Evolutionary conservation across 345 rosid species (phyloP), one percentile per base, ranked within the genome.

Genomic region (Punica granatum): DNA sequence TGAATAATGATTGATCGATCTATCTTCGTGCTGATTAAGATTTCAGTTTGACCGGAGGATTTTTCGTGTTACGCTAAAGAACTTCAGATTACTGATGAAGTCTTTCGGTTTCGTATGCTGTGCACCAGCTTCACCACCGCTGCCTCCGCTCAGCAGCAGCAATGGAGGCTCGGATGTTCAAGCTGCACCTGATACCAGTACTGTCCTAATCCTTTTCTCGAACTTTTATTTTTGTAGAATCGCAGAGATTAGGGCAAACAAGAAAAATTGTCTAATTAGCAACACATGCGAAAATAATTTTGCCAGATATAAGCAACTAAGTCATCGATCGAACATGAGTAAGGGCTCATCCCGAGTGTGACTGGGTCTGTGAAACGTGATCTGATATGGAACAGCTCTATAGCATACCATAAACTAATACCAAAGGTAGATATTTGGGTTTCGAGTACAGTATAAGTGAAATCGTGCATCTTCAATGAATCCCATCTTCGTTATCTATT

Each of bases 91-190:
- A 25, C 18, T 56, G 30, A 56, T 11, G 15, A 26, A 2, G 25
- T 56, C 33, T 54, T 53, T 8, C 31, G 21, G 6, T 30, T 30
- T 41, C 11, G 3, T 60, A 10, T 31, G 34, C 19, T 60, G 10
- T 60, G 36, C 53, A 28, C 23, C 58, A 65, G 72, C 58, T 60
- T 69, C 62, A 44, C 67, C 69, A 0, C 69, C 74, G 0, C 66
- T 70, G 63, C 73, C 68, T 3, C 68, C 67, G 3, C 67, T 70
- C 2, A 28, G 63, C 3, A 23, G 62, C 43, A 7, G 23, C 4
- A 44, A 31, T 15, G 60, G 60, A 15, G 64, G 56, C 30, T 59
- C 65, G 18, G 32, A 28, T 39, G 8, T 59, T 4, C 8, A 42
- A 42, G 42, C 43, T 1, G 48, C 19, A 36, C 64, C 71, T 0